phyloP scores from a whole-genome alignment of 2,329 filamentous ascomycete species.

The Fusarium kyushuense region DNA sequence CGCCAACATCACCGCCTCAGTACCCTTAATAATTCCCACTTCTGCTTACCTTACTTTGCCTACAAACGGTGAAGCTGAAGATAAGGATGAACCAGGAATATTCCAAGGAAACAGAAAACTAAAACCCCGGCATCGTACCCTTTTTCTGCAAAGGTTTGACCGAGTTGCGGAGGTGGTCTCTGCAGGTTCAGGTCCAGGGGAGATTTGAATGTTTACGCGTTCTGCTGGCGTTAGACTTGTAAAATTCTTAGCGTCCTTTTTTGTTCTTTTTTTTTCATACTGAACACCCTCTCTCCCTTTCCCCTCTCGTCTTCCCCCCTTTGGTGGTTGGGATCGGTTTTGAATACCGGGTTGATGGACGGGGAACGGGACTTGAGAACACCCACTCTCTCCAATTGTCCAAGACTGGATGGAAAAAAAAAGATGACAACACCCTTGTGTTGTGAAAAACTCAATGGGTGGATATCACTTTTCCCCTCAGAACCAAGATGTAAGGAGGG shows the following conservation, averaged over 20 bases:
- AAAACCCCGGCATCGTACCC: neutral
- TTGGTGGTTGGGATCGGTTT: constrained; percentile 17
- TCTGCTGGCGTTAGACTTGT: neutral
- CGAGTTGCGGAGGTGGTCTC: constrained; percentile 8
- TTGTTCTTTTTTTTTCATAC: neutral
- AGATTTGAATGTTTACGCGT: constrained; percentile 18
- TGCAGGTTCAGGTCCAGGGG: constrained; percentile 10
- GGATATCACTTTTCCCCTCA: neutral
- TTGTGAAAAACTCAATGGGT: constrained; percentile 18
- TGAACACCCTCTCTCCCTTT: neutral
- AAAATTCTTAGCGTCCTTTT: constrained; percentile 3
- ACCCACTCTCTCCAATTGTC: constrained; percentile 6
- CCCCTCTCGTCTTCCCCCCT: neutral
- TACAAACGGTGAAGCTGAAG: neutral
- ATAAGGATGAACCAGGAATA: constrained; percentile 9
- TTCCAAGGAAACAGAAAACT: constrained; percentile 9
- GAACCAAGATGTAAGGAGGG: no score
- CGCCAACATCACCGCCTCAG: constrained; percentile 2
- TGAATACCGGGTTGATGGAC: constrained; percentile 14
- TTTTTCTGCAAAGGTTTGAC: constrained; percentile 6
- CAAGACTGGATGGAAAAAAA: constrained; percentile 3
- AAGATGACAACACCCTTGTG: neutral
- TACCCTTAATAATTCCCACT: constrained; percentile 8
- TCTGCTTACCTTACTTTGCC: neutral
- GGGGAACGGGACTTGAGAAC: constrained; percentile 12